Percentiles rank a stretch among this genome's conserved stretches.
These are phyloP conservation scores for Pestalotiopsis fici DNA, from an alignment of 2,329 filamentous ascomycete species.

Conservation along the genomic window DNA sequence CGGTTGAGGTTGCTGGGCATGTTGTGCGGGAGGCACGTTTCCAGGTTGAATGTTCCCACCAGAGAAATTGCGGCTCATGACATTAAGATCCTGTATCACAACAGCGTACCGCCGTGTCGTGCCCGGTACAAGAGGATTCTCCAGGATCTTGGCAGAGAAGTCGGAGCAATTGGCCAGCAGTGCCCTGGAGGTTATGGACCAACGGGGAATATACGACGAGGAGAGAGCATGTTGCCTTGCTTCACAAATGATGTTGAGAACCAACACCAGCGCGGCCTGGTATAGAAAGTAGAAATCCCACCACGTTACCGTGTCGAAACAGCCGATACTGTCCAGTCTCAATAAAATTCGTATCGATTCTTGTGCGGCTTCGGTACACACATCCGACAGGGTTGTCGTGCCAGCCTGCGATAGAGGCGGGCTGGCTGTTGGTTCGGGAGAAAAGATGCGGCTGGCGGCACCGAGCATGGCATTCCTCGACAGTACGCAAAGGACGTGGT, in stretches of 20 bases:
- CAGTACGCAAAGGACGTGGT: constrained; percentile 38
- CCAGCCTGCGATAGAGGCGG: constrained; percentile 25
- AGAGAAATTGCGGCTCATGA: constrained; percentile 16
- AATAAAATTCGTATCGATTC: constrained; percentile 31
- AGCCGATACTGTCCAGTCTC: constrained; percentile 33
- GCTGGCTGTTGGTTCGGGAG: constrained; percentile 13
- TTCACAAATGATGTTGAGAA: constrained; percentile 36
- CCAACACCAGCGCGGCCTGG: constrained; percentile 34
- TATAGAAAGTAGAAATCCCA: constrained; percentile 41
- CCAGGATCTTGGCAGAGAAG: constrained; percentile 28
- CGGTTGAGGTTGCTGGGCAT: neutral
- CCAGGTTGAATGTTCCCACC: neutral
- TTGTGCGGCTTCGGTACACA: constrained; percentile 37
- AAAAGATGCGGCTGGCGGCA: constrained; percentile 21
- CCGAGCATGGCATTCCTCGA: constrained; percentile 38
- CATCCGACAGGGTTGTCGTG: constrained; percentile 32
- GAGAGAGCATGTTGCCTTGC: constrained; percentile 20
- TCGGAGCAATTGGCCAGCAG: constrained; percentile 25
- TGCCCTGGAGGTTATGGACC: constrained; percentile 32
- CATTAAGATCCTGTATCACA: constrained; percentile 33
- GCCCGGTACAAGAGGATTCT: constrained; percentile 34
- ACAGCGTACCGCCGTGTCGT: constrained; percentile 36
- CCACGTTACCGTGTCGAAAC: constrained; percentile 40
- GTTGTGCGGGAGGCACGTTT: neutral
- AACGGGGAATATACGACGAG: constrained; percentile 20